phyloP scores from a whole-genome alignment of 1,284 basidiomycete genomes.

The Rhodotorula glutinis region DNA sequence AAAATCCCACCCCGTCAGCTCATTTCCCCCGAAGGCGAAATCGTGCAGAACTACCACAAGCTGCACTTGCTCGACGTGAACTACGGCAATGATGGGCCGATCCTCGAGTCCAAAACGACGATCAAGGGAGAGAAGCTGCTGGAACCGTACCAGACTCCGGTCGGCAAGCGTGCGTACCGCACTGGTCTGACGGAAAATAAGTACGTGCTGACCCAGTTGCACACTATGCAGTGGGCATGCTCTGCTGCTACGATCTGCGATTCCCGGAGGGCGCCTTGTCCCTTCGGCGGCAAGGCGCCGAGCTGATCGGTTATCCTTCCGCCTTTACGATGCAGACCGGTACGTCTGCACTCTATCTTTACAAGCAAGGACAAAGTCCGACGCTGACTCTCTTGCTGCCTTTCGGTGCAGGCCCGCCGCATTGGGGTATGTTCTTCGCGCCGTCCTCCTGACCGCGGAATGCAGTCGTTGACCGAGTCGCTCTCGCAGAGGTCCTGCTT shows the following conservation, averaged over 20 bases:
- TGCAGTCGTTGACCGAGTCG: too few relatives aligned
- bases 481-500: constrained; percentile 42
- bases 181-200: background rate
- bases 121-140: constrained; percentile 48
- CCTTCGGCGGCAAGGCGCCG: constrained; percentile 51
- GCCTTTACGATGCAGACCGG: constrained; percentile 55
- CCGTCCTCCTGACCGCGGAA: too few relatives aligned
- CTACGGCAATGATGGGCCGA: constrained; percentile 45
- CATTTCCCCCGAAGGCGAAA: constrained; percentile 49
- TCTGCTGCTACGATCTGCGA: constrained; percentile 57
- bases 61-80: constrained; percentile 57
- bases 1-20: constrained; percentile 45
- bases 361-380: too few relatives aligned
- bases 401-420: constrained; percentile 20
- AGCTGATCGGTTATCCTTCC: constrained; percentile 54
- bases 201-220: background rate
- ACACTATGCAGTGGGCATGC: constrained; percentile 46
- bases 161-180: constrained; percentile 46
- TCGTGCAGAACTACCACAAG: constrained; percentile 52
- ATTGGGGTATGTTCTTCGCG: constrained; percentile 37
- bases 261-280: constrained; percentile 53
- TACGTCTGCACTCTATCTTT: too few relatives aligned
- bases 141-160: constrained; percentile 44
- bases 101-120: constrained; percentile 48
- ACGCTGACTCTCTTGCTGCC: background rate